A percentile compares a stretch with the other conserved stretches of the same genome.
These are phyloP conservation scores for Candida pseudoviswanathii DNA, from an alignment of 1,139 yeast species.

Conservation along the genomic window DNA sequence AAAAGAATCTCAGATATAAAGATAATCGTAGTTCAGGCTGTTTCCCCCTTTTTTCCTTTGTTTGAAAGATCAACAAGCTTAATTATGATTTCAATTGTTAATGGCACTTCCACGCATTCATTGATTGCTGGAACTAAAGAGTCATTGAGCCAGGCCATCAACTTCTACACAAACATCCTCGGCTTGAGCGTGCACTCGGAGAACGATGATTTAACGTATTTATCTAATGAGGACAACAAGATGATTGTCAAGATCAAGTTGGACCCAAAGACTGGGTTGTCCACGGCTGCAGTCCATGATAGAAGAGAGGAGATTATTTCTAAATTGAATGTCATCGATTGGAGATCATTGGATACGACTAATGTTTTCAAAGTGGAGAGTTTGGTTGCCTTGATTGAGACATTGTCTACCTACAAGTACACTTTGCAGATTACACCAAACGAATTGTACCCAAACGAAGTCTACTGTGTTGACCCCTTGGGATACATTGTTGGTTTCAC, in stretches of 20 bases:
- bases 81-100: constrained; percentile 37
- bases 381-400: constrained; percentile 36
- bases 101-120: constrained; percentile 52
- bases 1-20: background rate
- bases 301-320: constrained; percentile 26
- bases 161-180: constrained; percentile 49
- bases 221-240: constrained; percentile 35
- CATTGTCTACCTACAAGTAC: constrained; percentile 27
- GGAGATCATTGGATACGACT: constrained; percentile 51
- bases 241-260: constrained; percentile 32
- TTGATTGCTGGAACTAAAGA: constrained; percentile 43
- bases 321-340: constrained; percentile 41
- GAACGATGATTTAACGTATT: constrained; percentile 24
- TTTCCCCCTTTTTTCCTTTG: too few relatives aligned
- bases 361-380: constrained; percentile 39
- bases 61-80: background rate
- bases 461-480: constrained; percentile 67
- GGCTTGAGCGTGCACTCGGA: constrained; percentile 41
- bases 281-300: constrained; percentile 28
- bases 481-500: constrained; percentile 72
- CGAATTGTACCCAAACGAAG: constrained; percentile 65
- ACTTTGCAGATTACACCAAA: constrained; percentile 55
- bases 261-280: constrained; percentile 25
- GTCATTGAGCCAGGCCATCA: constrained; percentile 38
- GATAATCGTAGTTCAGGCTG: background rate